phyloP scores from a whole-genome alignment of 208 protist genomes.

The Crithidia thermophila region DNA sequence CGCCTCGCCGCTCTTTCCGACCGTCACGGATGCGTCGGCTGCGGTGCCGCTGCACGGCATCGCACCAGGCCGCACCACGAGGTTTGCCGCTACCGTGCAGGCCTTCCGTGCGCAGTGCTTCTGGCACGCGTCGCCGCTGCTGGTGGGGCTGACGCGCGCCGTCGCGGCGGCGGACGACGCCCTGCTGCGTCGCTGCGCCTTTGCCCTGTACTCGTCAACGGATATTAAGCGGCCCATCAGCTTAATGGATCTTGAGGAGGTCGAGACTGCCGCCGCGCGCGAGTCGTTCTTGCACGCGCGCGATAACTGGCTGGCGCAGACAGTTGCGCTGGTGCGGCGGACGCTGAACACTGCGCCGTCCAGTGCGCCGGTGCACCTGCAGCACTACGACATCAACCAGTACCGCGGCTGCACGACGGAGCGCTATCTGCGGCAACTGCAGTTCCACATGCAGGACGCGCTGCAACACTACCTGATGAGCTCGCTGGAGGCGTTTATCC shows the following conservation, averaged over 20 bases:
- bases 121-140: conserved; percentile 43
- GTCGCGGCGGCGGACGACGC: conserved; percentile 76
- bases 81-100: conserved; percentile 49
- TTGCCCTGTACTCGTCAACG: conserved; percentile 57
- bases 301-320: conserved; percentile 76
- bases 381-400: conserved; percentile 80
- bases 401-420: conserved; percentile 95
- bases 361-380: conserved; percentile 70
- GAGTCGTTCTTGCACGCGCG: conserved; percentile 74
- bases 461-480: conserved; percentile 73
- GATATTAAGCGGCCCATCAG: conserved; percentile 61
- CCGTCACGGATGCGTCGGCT: not conserved
- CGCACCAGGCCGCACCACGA: conserved; percentile 32
- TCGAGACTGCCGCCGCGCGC: conserved; percentile 70
- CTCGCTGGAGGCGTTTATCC: conserved; percentile 75
- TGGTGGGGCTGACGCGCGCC: conserved; percentile 63
- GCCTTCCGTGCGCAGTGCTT: conserved; percentile 67
- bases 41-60: conserved; percentile 56
- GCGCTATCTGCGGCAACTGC: conserved; percentile 89
- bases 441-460: conserved; percentile 94
- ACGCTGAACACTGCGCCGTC: conserved; percentile 24
- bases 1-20: conserved; percentile 41
- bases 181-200: conserved; percentile 72
- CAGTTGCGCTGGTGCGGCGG: conserved; percentile 56
- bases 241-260: conserved; percentile 90